phyloP scores from a whole-genome alignment of 2,329 filamentous ascomycete species.

The Colletotrichum horii region DNA sequence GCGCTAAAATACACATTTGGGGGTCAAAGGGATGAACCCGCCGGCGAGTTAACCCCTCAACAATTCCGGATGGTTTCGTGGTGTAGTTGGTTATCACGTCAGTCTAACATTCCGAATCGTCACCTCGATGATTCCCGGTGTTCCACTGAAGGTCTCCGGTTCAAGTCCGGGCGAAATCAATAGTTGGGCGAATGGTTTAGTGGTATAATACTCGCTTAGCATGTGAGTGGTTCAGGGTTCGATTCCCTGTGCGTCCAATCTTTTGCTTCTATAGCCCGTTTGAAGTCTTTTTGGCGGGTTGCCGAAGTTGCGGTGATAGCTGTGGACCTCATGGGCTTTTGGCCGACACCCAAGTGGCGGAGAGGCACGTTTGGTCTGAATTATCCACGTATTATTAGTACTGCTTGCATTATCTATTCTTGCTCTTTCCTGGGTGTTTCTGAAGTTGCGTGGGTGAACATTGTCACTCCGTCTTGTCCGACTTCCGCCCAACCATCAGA shows the following conservation, averaged over 20 bases:
- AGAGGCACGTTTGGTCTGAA: fast-evolving
- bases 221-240: slow-evolving; percentile 20
- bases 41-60: fast-evolving
- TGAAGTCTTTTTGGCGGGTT: not conserved
- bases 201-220: slow-evolving; percentile 23
- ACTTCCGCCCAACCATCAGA: slow-evolving; percentile 88
- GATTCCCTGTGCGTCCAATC: slow-evolving; percentile 19
- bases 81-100: slow-evolving; percentile 53
- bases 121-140: too few species aligned
- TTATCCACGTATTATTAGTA: fast-evolving
- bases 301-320: fast-evolving
- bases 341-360: fast-evolving
- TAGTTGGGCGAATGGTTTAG: slow-evolving; percentile 12
- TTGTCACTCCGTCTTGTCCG: slow-evolving; percentile 39
- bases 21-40: not conserved
- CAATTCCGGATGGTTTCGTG: slow-evolving; percentile 21
- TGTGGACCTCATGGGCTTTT: not conserved
- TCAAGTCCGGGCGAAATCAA: slow-evolving; percentile 21
- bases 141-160: slow-evolving; percentile 21
- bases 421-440: slow-evolving; percentile 5
- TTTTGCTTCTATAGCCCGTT: slow-evolving; percentile 27
- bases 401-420: slow-evolving; percentile 22
- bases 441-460: fast-evolving
- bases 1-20: too few species aligned
- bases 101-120: slow-evolving; percentile 43